phyloP scores from a whole-genome alignment of 441 rosid species.

The Gossypium armourianum region DNA sequence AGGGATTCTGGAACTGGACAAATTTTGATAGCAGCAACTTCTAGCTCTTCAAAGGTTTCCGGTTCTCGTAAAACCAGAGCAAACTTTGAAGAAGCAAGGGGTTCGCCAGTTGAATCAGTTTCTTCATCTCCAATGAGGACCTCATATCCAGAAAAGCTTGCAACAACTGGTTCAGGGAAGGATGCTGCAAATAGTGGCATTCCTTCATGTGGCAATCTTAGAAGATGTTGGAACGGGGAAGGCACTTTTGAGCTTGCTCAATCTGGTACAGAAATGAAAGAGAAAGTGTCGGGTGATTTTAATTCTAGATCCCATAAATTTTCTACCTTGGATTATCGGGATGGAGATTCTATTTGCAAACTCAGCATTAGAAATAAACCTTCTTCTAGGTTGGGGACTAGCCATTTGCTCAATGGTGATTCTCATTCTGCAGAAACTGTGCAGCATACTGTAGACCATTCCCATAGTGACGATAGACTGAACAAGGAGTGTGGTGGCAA shows the following conservation, averaged over 20 bases:
- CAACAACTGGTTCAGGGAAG: slow-evolving; percentile 24
- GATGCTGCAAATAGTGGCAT: slow-evolving; percentile 22
- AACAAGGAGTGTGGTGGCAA: not conserved
- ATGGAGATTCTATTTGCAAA: slow-evolving; percentile 15
- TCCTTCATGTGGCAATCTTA: slow-evolving; percentile 18
- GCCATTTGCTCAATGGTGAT: slow-evolving; percentile 14
- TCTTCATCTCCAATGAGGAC: slow-evolving; percentile 58
- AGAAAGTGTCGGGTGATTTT: slow-evolving; percentile 20
- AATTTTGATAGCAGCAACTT: slow-evolving; percentile 36
- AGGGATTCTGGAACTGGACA: slow-evolving; percentile 33
- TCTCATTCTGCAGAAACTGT: slow-evolving; percentile 13
- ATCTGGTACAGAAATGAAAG: slow-evolving; percentile 14
- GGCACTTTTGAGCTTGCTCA: slow-evolving; percentile 20
- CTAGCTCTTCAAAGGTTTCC: slow-evolving; percentile 61
- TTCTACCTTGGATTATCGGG: slow-evolving; percentile 14
- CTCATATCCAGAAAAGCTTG: slow-evolving; percentile 28
- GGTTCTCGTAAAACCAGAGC: slow-evolving; percentile 37
- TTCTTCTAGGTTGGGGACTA: slow-evolving; percentile 16
- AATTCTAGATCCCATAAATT: slow-evolving; percentile 14
- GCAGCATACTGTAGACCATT: slow-evolving; percentile 7
- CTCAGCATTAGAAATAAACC: slow-evolving; percentile 16
- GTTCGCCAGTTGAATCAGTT: slow-evolving; percentile 66
- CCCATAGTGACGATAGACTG: slow-evolving; percentile 2
- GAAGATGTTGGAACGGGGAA: slow-evolving; percentile 25
- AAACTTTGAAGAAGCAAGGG: slow-evolving; percentile 36